A percentile compares a stretch with the other conserved stretches of the same genome.
These are phyloP conservation scores for Claviceps sp. DNA, from an alignment of 2,329 filamentous ascomycete genomes.

Conservation along the genomic window DNA sequence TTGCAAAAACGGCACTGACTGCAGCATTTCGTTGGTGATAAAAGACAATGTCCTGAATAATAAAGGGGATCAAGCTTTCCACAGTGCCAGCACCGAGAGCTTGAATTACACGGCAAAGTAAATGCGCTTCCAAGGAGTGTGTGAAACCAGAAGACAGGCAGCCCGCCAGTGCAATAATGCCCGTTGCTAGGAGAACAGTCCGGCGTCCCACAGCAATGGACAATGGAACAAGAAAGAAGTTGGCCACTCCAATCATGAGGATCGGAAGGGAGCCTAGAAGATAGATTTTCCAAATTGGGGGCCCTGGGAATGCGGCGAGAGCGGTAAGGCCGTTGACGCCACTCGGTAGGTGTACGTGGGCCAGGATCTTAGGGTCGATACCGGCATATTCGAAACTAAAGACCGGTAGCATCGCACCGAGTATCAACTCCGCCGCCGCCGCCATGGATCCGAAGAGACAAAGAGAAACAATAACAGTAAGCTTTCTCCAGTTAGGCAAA, in stretches of 20 bases:
- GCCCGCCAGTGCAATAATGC: conserved; percentile 1
- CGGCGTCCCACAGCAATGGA: conserved; percentile 1
- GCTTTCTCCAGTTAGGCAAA: conserved; percentile 1
- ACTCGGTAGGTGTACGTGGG: not conserved
- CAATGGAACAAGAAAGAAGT: conserved; percentile 2
- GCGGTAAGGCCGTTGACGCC: conserved; percentile 1
- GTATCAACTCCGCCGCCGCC: conserved; percentile 1
- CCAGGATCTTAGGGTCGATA: not conserved
- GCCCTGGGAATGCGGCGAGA: not conserved
- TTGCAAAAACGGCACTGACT: conserved; percentile 1
- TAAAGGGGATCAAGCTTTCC: conserved; percentile 2
- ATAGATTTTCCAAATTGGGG: conserved; percentile 2
- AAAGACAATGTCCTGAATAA: conserved; percentile 3
- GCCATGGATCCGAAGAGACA: conserved; percentile 4
- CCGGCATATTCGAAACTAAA: conserved; percentile 3
- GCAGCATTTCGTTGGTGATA: conserved; percentile 2
- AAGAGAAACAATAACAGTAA: not conserved
- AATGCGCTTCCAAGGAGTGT: not conserved
- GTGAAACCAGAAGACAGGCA: conserved; percentile 1
- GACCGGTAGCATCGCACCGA: conserved; percentile 1
- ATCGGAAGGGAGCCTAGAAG: conserved; percentile 1
- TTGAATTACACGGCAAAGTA: not conserved
- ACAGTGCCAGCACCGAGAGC: conserved; percentile 2
- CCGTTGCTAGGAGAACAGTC: not conserved
- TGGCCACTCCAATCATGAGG: conserved; percentile 1